Evolutionary conservation across 371 early-diverging fungal species (phyloP).

Genomic region (Rhizopus delemar): DNA sequence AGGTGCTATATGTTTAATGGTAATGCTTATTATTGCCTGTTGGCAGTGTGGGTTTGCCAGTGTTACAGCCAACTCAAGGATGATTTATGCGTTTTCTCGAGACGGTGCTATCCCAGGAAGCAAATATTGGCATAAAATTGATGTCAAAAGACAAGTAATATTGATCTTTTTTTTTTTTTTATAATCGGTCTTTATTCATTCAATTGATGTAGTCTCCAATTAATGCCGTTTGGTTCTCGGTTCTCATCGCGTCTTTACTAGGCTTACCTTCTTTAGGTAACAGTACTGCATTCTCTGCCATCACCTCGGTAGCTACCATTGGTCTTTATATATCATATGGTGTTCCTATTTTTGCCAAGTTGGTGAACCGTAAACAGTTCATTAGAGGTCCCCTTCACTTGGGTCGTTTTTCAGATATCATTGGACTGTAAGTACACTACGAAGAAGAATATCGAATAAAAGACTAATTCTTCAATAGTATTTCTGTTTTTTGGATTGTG

Average conservation of each 20-base stretch:
- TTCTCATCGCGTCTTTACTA: conserved; percentile 47
- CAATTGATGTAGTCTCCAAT: conserved; percentile 36
- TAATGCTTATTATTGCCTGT: conserved; percentile 56
- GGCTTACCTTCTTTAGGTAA: conserved; percentile 47
- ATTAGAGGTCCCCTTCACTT: conserved; percentile 48
- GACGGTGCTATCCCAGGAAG: conserved; percentile 70
- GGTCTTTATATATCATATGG: conserved; percentile 70
- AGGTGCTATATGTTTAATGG: conserved; percentile 54
- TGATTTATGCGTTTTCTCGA: conserved; percentile 74
- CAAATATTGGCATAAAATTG: conserved; percentile 35
- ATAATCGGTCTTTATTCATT: conserved; percentile 16
- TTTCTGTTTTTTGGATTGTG: conserved; percentile 50
- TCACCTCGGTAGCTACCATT: conserved; percentile 67
- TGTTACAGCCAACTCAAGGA: conserved; percentile 65
- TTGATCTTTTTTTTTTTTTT: conserved; percentile 11
- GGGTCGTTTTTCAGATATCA: conserved; percentile 40
- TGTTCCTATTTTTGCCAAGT: conserved; percentile 31
- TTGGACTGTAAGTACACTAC: conserved; percentile 28
- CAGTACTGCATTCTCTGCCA: conserved; percentile 55
- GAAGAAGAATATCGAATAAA: background rate
- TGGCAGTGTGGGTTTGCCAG: conserved; percentile 62
- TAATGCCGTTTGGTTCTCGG: conserved; percentile 58
- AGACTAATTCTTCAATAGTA: conserved; percentile 2
- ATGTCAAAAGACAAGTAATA: conserved; percentile 49
- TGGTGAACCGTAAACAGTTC: conserved; percentile 24